A percentile compares a stretch with the other conserved stretches of the same genome.
Conservation (phyloP, 768 basidiomycete genomes). For the Amyloporia xantha region DNA sequence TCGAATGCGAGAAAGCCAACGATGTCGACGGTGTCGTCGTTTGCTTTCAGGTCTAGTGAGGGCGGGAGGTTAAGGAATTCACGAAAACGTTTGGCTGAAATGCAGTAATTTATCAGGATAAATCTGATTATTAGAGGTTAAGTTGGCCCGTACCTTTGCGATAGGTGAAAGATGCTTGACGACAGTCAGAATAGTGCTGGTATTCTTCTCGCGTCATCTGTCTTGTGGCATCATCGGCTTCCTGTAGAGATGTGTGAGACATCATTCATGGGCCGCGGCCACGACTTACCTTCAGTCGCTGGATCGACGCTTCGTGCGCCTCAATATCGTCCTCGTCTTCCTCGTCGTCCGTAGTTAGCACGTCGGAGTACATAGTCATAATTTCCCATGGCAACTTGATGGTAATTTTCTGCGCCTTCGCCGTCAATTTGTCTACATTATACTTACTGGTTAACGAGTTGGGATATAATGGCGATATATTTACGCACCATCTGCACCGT, state of each 20-base stretch:
- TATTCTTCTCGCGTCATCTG: constrained; percentile 98
- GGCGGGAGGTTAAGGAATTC: constrained; percentile 89
- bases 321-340: constrained; percentile 96
- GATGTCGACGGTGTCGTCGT: constrained; percentile 93
- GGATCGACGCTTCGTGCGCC: constrained; percentile 90
- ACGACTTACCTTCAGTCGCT: constrained; percentile 59
- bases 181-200: constrained; percentile 93
- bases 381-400: constrained; percentile 98
- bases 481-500: constrained; percentile 67
- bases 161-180: constrained; percentile 95
- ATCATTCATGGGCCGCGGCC: background rate
- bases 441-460: background rate
- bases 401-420: constrained; percentile 88
- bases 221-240: constrained; percentile 91
- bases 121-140: too few species aligned
- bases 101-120: too few species aligned
- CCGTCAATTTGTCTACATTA: constrained; percentile 65
- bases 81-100: constrained; percentile 85
- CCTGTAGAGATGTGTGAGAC: constrained; percentile 34
- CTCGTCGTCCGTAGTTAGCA: constrained; percentile 87
- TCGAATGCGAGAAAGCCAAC: constrained; percentile 97
- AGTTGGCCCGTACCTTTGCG: constrained; percentile 64
- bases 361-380: constrained; percentile 85
- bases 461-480: background rate
- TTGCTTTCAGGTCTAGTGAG: constrained; percentile 81